Evolutionary conservation across 352 stramenopile genomes (phyloP), one percentile per base, ranked within the genome.

Genomic region (Globisporangium parvum): DNA sequence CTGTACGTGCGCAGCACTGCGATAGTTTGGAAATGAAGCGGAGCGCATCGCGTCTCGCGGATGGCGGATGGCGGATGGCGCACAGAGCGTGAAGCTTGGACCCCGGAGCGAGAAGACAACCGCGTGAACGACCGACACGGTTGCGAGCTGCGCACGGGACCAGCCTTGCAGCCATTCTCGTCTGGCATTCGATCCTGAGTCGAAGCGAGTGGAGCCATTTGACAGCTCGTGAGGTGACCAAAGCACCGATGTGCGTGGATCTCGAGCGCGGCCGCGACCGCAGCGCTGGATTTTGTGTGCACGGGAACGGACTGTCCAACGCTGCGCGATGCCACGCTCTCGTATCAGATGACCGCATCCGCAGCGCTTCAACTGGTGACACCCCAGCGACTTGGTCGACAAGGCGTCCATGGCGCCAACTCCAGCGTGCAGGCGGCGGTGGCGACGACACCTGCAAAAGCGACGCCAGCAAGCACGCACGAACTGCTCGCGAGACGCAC

Each of bases 271-370:
- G n/a, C n/a, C n/a, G n/a, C n/a, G n/a, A n/a, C n/a, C n/a, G n/a
- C n/a, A n/a, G 40, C 40, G 23, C 50, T 55, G 50, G 50, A 55
- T 55, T 55, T 55, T 55, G 21, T 39, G 23, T 84, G 50, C 55
- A 65, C 15, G 60, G 63, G 23, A 87, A 76, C 57, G 77, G 74
- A 4, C 64, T 85, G 21, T 62, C 64, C 15, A 59, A 63, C 24
- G 73, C 63, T 2, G 49, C 18, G 69, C 75, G 39, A 69, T 76
- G 47, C 69, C 69, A 35, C 11, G 10, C n/a, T n/a, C n/a, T n/a
- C 35, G 35, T 15, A 15, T 41, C 35, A 41, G 35, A 41, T 17
- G 35, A 6, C 2, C 17, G 11, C 26, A n/a, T n/a, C n/a, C n/a
- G n/a, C n/a, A n/a, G 71, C 71, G 14, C 67, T 41, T 41, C 35